Conservation (phyloP, 306 rosid genomes). For the Rosa lucieae region DNA sequence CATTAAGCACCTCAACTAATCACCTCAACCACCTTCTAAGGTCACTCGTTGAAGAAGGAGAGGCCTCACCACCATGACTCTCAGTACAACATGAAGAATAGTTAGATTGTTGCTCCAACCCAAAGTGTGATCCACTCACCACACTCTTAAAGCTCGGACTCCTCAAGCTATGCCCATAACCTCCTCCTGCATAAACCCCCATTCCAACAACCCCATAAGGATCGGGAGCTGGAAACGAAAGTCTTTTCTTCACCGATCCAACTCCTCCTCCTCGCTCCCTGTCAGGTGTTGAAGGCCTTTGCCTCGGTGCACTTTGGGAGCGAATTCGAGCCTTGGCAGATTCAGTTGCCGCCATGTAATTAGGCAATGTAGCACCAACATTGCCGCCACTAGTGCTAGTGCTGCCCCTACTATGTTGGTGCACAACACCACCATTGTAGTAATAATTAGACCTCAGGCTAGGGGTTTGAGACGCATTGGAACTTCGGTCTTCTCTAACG, state of each 20-base stretch:
- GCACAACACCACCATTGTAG: conserved; percentile 48
- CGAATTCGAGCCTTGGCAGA: conserved; percentile 89
- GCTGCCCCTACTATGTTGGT: conserved; percentile 43
- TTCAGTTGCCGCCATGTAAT: conserved; percentile 98
- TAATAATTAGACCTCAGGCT: conserved; percentile 79
- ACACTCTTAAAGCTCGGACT: conserved; percentile 95
- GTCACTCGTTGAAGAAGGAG: conserved; percentile 87
- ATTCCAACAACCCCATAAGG: conserved; percentile 45
- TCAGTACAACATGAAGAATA: conserved; percentile 94
- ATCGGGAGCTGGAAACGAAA: conserved; percentile 84
- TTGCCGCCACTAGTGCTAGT: conserved; percentile 38
- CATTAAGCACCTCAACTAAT: conserved; percentile 24
- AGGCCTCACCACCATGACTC: conserved; percentile 78
- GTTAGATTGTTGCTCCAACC: conserved; percentile 82
- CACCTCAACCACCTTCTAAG: conserved; percentile 87
- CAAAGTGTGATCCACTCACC: conserved; percentile 53
- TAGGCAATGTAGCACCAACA: conserved; percentile 55
- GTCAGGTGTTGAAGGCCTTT: conserved; percentile 87
- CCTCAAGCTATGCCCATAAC: conserved; percentile 65
- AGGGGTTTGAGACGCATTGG: conserved; percentile 75
- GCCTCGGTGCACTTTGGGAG: conserved; percentile 93
- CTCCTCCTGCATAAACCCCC: conserved; percentile 61
- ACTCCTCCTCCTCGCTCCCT: conserved; percentile 78
- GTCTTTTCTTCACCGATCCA: conserved; percentile 87
- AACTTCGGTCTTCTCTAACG: conserved; percentile 64